phyloP scores from a whole-genome alignment of 2,329 filamentous ascomycete genomes.

The Bretziella fagacearum region DNA sequence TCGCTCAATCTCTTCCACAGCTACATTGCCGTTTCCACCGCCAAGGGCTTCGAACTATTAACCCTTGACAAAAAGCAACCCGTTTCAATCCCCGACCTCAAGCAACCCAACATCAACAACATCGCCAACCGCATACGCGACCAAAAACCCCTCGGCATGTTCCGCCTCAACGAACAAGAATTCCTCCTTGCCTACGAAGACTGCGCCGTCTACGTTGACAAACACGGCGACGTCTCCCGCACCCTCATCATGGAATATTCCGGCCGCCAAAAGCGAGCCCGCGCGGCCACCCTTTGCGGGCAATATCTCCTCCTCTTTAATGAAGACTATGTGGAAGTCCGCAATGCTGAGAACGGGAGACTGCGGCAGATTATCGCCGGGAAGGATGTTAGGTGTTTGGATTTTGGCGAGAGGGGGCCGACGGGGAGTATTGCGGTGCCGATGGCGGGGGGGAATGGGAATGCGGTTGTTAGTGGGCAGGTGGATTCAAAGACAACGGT shows the following conservation, averaged over 20 bases:
- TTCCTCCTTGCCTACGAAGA: constrained; percentile 91
- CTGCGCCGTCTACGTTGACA: constrained; percentile 94
- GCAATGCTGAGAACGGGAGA: constrained; percentile 89
- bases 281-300: constrained; percentile 73
- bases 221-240: constrained; percentile 87
- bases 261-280: constrained; percentile 64
- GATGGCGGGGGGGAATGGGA: constrained; percentile 12
- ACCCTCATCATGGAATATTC: constrained; percentile 98
- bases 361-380: constrained; percentile 88
- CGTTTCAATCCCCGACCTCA: constrained; percentile 80
- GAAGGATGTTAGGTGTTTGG: constrained; percentile 73
- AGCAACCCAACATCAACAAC: constrained; percentile 58
- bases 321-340: constrained; percentile 88
- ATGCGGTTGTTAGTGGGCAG: constrained; percentile 8
- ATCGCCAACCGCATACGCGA: constrained; percentile 72
- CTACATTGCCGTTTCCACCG: constrained; percentile 77
- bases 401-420: constrained; percentile 58
- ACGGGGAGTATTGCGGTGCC: constrained; percentile 24
- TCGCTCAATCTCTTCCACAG: constrained; percentile 93
- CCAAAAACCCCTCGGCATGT: constrained; percentile 86
- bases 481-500: constrained; percentile 47
- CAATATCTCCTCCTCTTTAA: constrained; percentile 89
- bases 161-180: constrained; percentile 78
- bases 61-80: constrained; percentile 95
- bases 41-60: constrained; percentile 86